These are phyloP conservation scores for Boletus reticulatus DNA, from an alignment of 768 basidiomycete genomes.

Conservation along the genomic window DNA sequence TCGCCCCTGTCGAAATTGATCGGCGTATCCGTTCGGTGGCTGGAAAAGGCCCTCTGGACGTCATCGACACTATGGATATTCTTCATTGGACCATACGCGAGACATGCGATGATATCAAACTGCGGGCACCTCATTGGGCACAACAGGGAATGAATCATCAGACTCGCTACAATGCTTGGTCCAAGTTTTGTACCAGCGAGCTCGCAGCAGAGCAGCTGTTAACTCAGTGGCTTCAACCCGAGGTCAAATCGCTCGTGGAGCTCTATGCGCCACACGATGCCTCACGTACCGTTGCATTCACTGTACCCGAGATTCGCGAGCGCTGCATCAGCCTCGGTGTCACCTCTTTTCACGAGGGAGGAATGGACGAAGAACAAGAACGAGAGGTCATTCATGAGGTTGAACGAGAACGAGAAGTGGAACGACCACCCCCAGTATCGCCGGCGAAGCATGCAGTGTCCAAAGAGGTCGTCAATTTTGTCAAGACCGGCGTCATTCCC, in stretches of 20 bases:
- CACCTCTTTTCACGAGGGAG: constrained; percentile 11
- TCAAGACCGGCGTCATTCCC: constrained; percentile 27
- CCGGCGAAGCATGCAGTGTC: constrained; percentile 22
- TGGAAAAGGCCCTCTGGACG: constrained; percentile 2
- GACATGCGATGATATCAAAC: constrained; percentile 40
- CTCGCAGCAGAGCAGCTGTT: background rate
- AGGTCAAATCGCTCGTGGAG: constrained; percentile 35
- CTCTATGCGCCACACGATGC: constrained; percentile 28
- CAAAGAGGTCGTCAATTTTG: background rate
- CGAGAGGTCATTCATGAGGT: constrained; percentile 43
- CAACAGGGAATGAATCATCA: constrained; percentile 39
- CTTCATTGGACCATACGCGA: constrained; percentile 45
- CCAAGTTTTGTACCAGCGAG: constrained; percentile 7
- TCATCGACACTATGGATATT: constrained; percentile 32
- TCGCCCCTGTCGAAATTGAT: constrained; percentile 42
- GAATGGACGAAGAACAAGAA: constrained; percentile 48
- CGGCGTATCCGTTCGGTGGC: constrained; percentile 30
- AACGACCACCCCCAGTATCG: constrained; percentile 31
- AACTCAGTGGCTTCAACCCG: constrained; percentile 38
- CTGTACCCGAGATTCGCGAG: constrained; percentile 20
- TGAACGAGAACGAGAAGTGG: constrained; percentile 38
- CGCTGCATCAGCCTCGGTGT: constrained; percentile 31
- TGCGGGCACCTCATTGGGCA: constrained; percentile 40
- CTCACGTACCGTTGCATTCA: background rate
- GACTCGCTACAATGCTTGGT: constrained; percentile 24